Percentiles rank a stretch among this genome's conserved stretches.
These are phyloP conservation scores for Pezicula carpinea DNA, from an alignment of 2,329 filamentous ascomycete genomes.

Conservation along the genomic window DNA sequence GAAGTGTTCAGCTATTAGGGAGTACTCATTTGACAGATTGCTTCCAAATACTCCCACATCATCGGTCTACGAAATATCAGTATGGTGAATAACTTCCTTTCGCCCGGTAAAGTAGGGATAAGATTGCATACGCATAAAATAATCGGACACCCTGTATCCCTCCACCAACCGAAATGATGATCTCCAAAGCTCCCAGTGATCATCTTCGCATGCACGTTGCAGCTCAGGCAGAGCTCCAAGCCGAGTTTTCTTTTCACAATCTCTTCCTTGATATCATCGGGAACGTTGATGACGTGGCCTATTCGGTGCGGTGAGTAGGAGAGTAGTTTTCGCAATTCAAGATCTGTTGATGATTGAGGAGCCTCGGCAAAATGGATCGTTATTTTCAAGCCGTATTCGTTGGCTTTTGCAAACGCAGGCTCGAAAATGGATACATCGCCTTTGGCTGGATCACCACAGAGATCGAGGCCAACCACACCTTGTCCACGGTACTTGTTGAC, in stretches of 20 bases:
- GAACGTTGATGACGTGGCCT: slow-evolving; percentile 75
- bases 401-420: slow-evolving; percentile 54
- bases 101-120: neutral
- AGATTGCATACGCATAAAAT: slow-evolving; percentile 60
- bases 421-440: slow-evolving; percentile 58
- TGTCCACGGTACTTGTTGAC: slow-evolving; percentile 47
- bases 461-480: slow-evolving; percentile 69
- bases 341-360: slow-evolving; percentile 46
- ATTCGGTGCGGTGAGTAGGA: slow-evolving; percentile 63
- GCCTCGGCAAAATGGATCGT: slow-evolving; percentile 79
- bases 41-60: slow-evolving; percentile 81
- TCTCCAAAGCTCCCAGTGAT: slow-evolving; percentile 57
- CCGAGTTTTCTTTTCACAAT: slow-evolving; percentile 53
- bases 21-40: slow-evolving; percentile 71
- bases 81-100: neutral
- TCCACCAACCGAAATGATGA: slow-evolving; percentile 78
- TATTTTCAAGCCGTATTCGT: slow-evolving; percentile 49
- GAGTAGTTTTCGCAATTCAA: slow-evolving; percentile 61
- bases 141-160: slow-evolving; percentile 53
- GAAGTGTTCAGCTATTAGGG: slow-evolving; percentile 68
- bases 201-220: slow-evolving; percentile 75
- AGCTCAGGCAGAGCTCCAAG: slow-evolving; percentile 73
- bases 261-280: slow-evolving; percentile 51
- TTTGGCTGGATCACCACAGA: slow-evolving; percentile 70
- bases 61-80: slow-evolving; percentile 55